A percentile compares a stretch with the other conserved stretches of the same genome.
phyloP scores from a whole-genome alignment of 2,329 filamentous ascomycete species.

The Cercospora sp. region DNA sequence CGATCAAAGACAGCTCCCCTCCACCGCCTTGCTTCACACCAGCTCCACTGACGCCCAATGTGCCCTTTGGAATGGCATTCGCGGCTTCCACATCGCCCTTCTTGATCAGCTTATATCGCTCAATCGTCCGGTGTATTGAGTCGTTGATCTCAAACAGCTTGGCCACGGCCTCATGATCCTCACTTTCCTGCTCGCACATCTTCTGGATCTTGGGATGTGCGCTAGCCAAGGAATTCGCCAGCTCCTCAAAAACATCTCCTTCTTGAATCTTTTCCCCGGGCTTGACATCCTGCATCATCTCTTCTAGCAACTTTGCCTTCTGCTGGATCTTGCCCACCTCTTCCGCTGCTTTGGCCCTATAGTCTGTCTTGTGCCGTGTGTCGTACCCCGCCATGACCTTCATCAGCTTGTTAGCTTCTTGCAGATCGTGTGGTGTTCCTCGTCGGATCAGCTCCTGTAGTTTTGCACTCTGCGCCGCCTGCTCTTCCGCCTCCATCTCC shows the following conservation, averaged over 20 bases:
- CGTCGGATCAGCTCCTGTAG: constrained; percentile 93
- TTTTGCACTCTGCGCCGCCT: constrained; percentile 94
- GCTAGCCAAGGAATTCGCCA: constrained; percentile 83
- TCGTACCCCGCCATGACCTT: constrained; percentile 99
- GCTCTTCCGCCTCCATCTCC: constrained; percentile 98
- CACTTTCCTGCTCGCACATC: constrained; percentile 98
- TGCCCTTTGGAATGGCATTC: constrained; percentile 79
- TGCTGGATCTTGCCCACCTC: constrained; percentile 94
- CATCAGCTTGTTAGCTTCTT: constrained; percentile 97
- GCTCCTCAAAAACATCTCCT: constrained; percentile 73
- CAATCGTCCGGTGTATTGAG: constrained; percentile 94
- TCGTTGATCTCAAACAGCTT: constrained; percentile 98
- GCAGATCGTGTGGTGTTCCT: constrained; percentile 86
- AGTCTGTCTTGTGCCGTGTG: constrained; percentile 93
- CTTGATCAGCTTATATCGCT: constrained; percentile 93
- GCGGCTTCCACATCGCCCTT: constrained; percentile 87
- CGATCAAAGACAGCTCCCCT: constrained; percentile 88
- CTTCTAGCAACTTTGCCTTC: constrained; percentile 87
- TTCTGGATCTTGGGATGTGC: constrained; percentile 98
- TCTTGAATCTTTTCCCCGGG: constrained; percentile 75
- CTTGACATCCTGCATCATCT: constrained; percentile 82
- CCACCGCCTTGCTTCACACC: constrained; percentile 65
- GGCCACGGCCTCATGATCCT: constrained; percentile 91
- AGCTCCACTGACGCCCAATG: constrained; percentile 65
- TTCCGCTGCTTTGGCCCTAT: constrained; percentile 93